A percentile compares a stretch with the other conserved stretches of the same genome.
Conservation (phyloP, 352 stramenopile genomes). For the Globisporangium polare region DNA sequence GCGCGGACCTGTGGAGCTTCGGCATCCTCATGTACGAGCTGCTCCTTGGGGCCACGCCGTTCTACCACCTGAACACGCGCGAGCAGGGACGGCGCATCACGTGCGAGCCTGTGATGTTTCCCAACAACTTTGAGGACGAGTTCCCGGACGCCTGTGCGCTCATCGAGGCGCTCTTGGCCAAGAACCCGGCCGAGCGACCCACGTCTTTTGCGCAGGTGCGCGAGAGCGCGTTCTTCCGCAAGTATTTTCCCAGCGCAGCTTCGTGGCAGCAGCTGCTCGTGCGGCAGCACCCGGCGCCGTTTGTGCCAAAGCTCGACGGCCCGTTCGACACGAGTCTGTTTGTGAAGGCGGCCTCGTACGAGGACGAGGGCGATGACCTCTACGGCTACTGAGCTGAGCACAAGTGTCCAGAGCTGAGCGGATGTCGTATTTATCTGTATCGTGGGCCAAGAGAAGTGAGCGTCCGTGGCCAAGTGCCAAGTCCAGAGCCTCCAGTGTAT, state of each 20-base stretch:
- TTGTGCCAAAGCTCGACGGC: constrained; percentile 53
- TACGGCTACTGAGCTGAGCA: constrained; percentile 32
- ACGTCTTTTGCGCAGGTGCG: constrained; percentile 41
- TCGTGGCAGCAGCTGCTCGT: constrained; percentile 45
- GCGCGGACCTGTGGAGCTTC: constrained; percentile 70
- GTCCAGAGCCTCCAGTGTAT: not conserved
- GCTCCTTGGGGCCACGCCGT: constrained; percentile 63
- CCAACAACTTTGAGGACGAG: constrained; percentile 39
- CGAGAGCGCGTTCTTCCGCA: constrained; percentile 41
- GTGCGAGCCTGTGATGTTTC: constrained; percentile 49
- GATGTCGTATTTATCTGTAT: constrained; percentile 8
- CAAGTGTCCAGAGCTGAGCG: not conserved
- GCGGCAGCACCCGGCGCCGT: constrained; percentile 39
- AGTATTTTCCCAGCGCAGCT: constrained; percentile 34
- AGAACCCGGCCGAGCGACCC: constrained; percentile 39
- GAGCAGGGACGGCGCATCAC: constrained; percentile 74
- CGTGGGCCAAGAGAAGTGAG: not conserved
- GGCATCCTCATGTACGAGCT: constrained; percentile 78
- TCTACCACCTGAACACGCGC: constrained; percentile 82
- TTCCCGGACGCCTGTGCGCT: constrained; percentile 36
- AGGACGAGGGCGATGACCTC: constrained; percentile 35
- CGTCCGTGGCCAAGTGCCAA: not conserved
- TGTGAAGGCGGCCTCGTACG: constrained; percentile 35
- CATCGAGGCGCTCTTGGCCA: constrained; percentile 43
- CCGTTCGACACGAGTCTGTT: constrained; percentile 70